A percentile compares a stretch with the other conserved stretches of the same genome.
These are phyloP conservation scores for Pythium monospermum DNA, from an alignment of 352 stramenopile species.

Conservation along the genomic window DNA sequence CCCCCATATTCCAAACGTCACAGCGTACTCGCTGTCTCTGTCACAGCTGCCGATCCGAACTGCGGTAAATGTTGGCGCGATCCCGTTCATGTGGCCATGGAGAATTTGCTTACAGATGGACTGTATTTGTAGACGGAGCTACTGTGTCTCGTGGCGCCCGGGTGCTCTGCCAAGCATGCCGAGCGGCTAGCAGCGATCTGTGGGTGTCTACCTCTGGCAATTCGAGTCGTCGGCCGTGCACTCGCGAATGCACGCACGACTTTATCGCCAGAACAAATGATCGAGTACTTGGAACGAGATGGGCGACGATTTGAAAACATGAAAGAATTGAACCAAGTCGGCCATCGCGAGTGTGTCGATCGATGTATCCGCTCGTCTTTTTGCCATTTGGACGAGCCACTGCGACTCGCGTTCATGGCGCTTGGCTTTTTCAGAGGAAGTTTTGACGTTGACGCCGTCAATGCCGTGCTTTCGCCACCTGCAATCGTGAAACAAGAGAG, in stretches of 20 bases:
- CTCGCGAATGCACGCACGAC: slow-evolving; percentile 72
- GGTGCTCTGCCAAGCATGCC: slow-evolving; percentile 55
- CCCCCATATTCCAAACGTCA: slow-evolving; percentile 74
- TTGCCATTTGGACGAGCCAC: slow-evolving; percentile 60
- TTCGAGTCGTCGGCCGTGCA: slow-evolving; percentile 69
- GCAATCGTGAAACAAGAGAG: slow-evolving; percentile 8
- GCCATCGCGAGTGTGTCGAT: slow-evolving; percentile 74
- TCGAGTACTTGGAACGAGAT: slow-evolving; percentile 70
- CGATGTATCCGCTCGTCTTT: slow-evolving; percentile 81
- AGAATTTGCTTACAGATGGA: too few species aligned
- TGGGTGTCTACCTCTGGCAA: slow-evolving; percentile 73
- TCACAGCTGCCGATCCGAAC: slow-evolving; percentile 64
- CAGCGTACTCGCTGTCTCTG: slow-evolving; percentile 70
- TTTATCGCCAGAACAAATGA: slow-evolving; percentile 74
- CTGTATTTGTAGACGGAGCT: slow-evolving; percentile 62
- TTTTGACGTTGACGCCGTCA: slow-evolving; percentile 65
- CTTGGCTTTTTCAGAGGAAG: slow-evolving; percentile 77
- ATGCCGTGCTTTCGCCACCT: slow-evolving; percentile 60
- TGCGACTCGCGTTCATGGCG: slow-evolving; percentile 77
- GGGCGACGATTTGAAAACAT: slow-evolving; percentile 72
- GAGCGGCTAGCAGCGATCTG: slow-evolving; percentile 67
- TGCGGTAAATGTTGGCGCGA: slow-evolving; percentile 43
- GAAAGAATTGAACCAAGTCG: slow-evolving; percentile 65
- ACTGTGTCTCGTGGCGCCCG: slow-evolving; percentile 55
- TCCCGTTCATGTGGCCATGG: too few species aligned